Conservation (phyloP, 164 flowering plant species). For the Aristolochia fimbriata region DNA sequence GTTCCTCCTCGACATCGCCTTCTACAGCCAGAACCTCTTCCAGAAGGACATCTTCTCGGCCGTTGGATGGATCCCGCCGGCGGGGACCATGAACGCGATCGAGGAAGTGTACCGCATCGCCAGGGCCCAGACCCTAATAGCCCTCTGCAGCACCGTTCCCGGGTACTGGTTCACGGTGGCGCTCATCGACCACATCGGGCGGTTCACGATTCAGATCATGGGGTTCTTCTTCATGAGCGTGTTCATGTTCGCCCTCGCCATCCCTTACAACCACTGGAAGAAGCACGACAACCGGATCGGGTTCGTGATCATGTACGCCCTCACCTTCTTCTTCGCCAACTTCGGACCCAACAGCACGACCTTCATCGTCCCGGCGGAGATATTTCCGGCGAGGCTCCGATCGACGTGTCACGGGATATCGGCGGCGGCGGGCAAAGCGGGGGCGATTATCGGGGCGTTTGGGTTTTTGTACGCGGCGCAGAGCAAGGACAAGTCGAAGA, state of each 20-base stretch:
- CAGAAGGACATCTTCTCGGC: conserved; percentile 27
- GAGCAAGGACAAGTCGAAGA: conserved; percentile 1
- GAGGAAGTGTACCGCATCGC: conserved; percentile 25
- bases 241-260: conserved; percentile 25
- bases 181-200: conserved; percentile 22
- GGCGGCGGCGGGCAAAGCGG: conserved; percentile 11
- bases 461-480: conserved; percentile 19
- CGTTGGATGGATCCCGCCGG: conserved; percentile 27
- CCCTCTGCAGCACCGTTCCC: conserved; percentile 27
- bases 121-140: conserved; percentile 23
- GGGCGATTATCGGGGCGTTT: conserved; percentile 13
- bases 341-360: conserved; percentile 18
- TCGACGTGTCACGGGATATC: conserved; percentile 18
- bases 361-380: conserved; percentile 18
- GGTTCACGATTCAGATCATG: conserved; percentile 24
- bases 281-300: conserved; percentile 5
- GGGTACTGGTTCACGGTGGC: conserved; percentile 35
- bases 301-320: conserved; percentile 8
- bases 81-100: conserved; percentile 21
- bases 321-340: conserved; percentile 19
- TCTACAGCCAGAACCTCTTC: conserved; percentile 30
- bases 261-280: conserved; percentile 14
- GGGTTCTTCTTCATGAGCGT: conserved; percentile 33
- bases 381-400: conserved; percentile 12
- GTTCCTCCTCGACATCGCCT: conserved; percentile 37